Percentiles rank a stretch among this genome's conserved stretches.
Evolutionary conservation across 2,329 filamentous ascomycete species (phyloP).

Genomic region (Fusarium transvaalense): DNA sequence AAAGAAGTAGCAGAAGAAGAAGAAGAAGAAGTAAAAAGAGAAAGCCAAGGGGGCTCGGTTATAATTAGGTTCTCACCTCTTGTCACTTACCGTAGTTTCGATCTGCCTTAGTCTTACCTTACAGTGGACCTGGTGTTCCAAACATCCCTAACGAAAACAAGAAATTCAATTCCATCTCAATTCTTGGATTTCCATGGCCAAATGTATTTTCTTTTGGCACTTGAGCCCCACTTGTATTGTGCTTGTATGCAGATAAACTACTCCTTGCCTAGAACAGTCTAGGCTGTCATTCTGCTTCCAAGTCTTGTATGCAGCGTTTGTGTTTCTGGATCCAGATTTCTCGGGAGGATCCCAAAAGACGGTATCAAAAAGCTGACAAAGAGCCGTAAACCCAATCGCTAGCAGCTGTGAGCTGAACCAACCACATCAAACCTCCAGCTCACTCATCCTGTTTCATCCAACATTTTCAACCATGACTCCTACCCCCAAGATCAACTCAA

Average conservation of each 20-base stretch:
- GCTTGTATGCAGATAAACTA: conserved; percentile 25
- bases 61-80: conserved; percentile 34
- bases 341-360: neutral
- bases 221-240: conserved; percentile 27
- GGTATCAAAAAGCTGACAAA: conserved; percentile 31
- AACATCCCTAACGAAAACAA: neutral
- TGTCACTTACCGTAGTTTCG: conserved; percentile 3
- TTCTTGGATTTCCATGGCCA: conserved; percentile 1
- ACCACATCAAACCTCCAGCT: conserved; percentile 19
- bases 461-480: conserved; percentile 57
- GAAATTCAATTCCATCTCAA: conserved; percentile 12
- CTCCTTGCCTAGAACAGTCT: conserved; percentile 24
- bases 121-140: neutral
- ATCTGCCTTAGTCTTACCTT: neutral
- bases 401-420: conserved; percentile 23
- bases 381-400: conserved; percentile 26
- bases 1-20: neutral
- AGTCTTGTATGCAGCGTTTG: neutral
- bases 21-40: neutral
- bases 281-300: conserved; percentile 15
- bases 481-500: conserved; percentile 75
- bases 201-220: neutral
- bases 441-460: conserved; percentile 3
- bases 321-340: neutral
- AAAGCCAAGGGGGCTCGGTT: neutral